A percentile compares a stretch with the other conserved stretches of the same genome.
These are phyloP conservation scores for Dianthus caryophyllus DNA, from an alignment of 148 eudicot genomes.

Conservation along the genomic window DNA sequence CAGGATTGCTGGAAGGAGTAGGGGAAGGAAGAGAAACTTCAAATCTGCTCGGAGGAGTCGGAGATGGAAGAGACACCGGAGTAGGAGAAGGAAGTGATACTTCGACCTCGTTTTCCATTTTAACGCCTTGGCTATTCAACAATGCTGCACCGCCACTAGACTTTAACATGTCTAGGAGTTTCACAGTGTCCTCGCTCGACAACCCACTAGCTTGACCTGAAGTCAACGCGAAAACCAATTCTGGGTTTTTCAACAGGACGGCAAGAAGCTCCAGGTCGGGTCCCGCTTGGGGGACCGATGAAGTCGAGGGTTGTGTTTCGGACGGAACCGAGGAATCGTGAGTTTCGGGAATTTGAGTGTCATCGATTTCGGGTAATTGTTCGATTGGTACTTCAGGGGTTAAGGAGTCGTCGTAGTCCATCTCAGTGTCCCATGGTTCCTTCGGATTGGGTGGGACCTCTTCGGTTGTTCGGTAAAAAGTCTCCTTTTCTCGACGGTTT, in stretches of 20 bases:
- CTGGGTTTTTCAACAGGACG: constrained; percentile 75
- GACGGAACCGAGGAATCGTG: constrained; percentile 19
- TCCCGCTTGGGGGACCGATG: constrained; percentile 33
- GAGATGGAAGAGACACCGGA: constrained; percentile 89
- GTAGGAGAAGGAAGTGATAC: constrained; percentile 43
- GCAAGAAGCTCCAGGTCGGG: constrained; percentile 91
- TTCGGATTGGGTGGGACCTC: constrained; percentile 67
- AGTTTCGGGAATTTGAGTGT: constrained; percentile 1
- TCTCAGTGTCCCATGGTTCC: constrained; percentile 93
- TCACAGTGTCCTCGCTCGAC: constrained; percentile 59
- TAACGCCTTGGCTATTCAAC: constrained; percentile 32
- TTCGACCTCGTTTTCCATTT: constrained; percentile 31
- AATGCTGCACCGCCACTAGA: constrained; percentile 42
- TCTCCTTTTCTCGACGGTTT: constrained; percentile 65
- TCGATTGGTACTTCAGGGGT: constrained; percentile 73
- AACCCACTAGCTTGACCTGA: constrained; percentile 66
- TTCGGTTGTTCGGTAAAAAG: constrained; percentile 41
- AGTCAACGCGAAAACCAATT: constrained; percentile 80
- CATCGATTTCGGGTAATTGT: constrained; percentile 67
- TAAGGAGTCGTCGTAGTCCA: constrained; percentile 78
- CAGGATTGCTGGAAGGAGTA: constrained; percentile 80
- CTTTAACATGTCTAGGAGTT: constrained; percentile 80
- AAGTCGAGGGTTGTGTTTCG: constrained; percentile 18
- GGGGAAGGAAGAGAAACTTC: constrained; percentile 99
- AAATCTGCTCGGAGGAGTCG: constrained; percentile 75